Evolutionary conservation across 306 rosid species (phyloP).

Genomic region (Corylus avellana): DNA sequence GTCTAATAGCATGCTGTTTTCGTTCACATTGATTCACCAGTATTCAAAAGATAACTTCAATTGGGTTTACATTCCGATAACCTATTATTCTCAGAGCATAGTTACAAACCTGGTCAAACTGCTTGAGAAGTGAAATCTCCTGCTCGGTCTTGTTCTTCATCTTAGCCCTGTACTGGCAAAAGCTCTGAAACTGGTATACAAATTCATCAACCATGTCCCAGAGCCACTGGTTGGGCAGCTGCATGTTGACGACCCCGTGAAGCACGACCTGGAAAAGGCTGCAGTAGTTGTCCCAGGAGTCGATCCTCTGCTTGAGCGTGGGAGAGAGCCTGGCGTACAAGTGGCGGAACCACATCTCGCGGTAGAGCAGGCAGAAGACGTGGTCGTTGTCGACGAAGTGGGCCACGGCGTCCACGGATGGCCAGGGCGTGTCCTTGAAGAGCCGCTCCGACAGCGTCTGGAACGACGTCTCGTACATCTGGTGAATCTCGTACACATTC

Average conservation of each 20-base stretch:
- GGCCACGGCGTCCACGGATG: conserved; percentile 90
- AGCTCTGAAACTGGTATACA: conserved; percentile 96
- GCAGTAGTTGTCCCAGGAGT: conserved; percentile 95
- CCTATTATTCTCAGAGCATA: background rate
- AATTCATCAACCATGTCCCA: conserved; percentile 99
- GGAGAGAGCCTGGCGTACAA: conserved; percentile 86
- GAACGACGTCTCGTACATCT: conserved; percentile 86
- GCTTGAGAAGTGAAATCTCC: conserved; percentile 76
- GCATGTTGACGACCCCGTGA: conserved; percentile 95
- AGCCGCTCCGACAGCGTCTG: conserved; percentile 83
- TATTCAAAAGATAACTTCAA: background rate
- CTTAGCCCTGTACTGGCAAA: conserved; percentile 91
- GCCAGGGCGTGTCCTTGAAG: conserved; percentile 97
- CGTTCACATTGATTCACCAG: background rate
- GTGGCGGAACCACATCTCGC: conserved; percentile 99
- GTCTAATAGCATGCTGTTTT: background rate
- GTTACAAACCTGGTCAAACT: conserved; percentile 64
- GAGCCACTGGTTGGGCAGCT: conserved; percentile 93
- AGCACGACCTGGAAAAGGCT: conserved; percentile 90
- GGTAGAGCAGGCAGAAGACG: conserved; percentile 90
- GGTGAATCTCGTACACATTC: conserved; percentile 95
- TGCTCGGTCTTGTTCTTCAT: conserved; percentile 88
- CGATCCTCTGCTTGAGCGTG: conserved; percentile 87
- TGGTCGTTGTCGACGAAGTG: conserved; percentile 86
- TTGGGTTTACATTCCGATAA: background rate